Percentiles rank a stretch among this genome's conserved stretches.
Evolutionary conservation across 2,329 filamentous ascomycete genomes (phyloP).

Genomic region (Cercospora nicotianae): DNA sequence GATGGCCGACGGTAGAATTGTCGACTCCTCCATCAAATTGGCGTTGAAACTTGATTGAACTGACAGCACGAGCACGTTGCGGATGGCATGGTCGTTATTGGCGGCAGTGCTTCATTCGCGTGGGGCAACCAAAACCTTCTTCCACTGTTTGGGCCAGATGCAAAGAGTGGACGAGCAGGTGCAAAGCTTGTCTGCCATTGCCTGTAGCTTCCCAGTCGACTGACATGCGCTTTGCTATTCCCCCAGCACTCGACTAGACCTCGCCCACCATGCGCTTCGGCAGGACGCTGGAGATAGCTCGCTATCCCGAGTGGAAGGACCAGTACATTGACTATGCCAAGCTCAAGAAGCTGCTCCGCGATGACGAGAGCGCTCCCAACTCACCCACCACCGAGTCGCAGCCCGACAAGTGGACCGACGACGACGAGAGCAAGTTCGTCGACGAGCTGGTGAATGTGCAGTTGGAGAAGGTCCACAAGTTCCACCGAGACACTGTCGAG

Average conservation of each 20-base stretch:
- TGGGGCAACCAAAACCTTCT: neutral
- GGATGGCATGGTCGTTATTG: neutral
- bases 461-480: conserved; percentile 88
- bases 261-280: conserved; percentile 77
- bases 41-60: neutral
- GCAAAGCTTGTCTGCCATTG: neutral
- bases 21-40: neutral
- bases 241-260: neutral
- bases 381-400: conserved; percentile 51
- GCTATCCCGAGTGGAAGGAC: conserved; percentile 85
- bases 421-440: conserved; percentile 90
- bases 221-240: neutral
- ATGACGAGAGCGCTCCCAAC: conserved; percentile 53
- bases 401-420: conserved; percentile 75
- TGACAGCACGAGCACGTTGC: neutral
- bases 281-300: conserved; percentile 75
- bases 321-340: conserved; percentile 95
- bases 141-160: neutral
- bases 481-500: conserved; percentile 80
- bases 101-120: neutral
- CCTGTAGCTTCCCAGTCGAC: neutral
- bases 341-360: conserved; percentile 84
- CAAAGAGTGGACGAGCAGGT: neutral
- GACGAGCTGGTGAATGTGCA: conserved; percentile 93
- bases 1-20: neutral